Conservation (phyloP, 2,329 filamentous ascomycete species). For the Calonectria hawksworthii region DNA sequence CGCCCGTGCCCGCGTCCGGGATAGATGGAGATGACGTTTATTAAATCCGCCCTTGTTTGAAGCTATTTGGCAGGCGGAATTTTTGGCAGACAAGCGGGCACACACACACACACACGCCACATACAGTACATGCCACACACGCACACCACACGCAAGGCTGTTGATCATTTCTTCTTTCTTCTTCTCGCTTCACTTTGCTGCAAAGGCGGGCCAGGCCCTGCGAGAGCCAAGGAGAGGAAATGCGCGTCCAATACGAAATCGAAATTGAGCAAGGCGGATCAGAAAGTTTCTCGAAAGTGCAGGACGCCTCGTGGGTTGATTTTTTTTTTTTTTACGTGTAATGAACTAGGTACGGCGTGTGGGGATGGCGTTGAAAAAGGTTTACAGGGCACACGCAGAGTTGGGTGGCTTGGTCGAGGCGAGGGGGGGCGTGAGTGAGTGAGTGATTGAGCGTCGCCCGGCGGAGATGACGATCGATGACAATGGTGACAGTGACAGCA, state of each 20-base stretch:
- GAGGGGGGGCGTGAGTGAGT: too few species aligned
- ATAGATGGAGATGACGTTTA: conserved; percentile 11
- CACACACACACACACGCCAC: too few species aligned
- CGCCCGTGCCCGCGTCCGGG: neutral
- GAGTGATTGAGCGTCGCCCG: neutral
- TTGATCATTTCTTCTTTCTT: neutral
- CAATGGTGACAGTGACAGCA: neutral
- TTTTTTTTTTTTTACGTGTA: neutral
- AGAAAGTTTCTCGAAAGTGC: conserved; percentile 1
- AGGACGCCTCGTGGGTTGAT: neutral
- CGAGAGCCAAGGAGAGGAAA: neutral
- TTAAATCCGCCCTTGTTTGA: neutral
- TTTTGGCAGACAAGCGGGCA: neutral
- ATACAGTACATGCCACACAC: neutral
- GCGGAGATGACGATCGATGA: neutral
- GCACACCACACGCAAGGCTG: neutral
- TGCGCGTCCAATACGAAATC: conserved; percentile 1
- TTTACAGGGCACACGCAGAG: neutral
- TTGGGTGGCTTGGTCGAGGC: neutral
- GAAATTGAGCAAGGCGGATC: neutral
- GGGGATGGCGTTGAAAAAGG: conserved; percentile 2
- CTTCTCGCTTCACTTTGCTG: neutral
- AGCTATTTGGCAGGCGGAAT: neutral
- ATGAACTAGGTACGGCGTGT: neutral
- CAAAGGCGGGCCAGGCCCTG: neutral